Evolutionary conservation across 371 early-diverging fungal species (phyloP).

Genomic region (Neoconidiobolus thromboides): DNA sequence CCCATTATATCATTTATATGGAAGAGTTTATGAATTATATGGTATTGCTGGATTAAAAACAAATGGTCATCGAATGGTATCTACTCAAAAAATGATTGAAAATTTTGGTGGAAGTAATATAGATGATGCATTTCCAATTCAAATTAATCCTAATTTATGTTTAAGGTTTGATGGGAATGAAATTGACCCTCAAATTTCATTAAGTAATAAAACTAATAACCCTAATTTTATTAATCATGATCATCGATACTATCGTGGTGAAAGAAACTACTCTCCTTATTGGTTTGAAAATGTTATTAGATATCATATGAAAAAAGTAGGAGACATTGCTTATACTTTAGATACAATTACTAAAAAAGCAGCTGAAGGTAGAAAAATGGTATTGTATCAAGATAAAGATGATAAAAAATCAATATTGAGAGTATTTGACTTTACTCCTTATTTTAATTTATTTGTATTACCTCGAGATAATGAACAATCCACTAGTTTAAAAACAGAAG

Average conservation of each 20-base stretch:
- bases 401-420: slow-evolving; percentile 36
- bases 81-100: slow-evolving; percentile 17
- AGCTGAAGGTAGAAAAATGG: slow-evolving; percentile 28
- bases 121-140: slow-evolving; percentile 46
- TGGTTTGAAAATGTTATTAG: slow-evolving; percentile 48
- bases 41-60: slow-evolving; percentile 21
- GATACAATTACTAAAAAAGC: slow-evolving; percentile 19
- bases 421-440: slow-evolving; percentile 57
- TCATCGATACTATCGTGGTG: slow-evolving; percentile 18
- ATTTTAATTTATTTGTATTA: slow-evolving; percentile 20
- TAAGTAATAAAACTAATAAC: slow-evolving; percentile 15
- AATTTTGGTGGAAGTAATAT: slow-evolving; percentile 40
- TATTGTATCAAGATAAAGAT: slow-evolving; percentile 25
- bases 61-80: slow-evolving; percentile 17
- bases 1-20: slow-evolving; percentile 40
- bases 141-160: slow-evolving; percentile 37
- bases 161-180: slow-evolving; percentile 21
- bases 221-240: slow-evolving; percentile 26
- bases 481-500: slow-evolving; percentile 12
- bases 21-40: slow-evolving; percentile 46
- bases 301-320: slow-evolving; percentile 31
- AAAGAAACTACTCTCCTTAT: slow-evolving; percentile 12
- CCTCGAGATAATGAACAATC: slow-evolving; percentile 11
- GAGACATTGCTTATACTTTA: slow-evolving; percentile 32
- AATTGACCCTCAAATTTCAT: slow-evolving; percentile 20